Evolutionary conservation across 495 filamentous ascomycete species (phyloP).

Genomic region (Xylaria intraflava): DNA sequence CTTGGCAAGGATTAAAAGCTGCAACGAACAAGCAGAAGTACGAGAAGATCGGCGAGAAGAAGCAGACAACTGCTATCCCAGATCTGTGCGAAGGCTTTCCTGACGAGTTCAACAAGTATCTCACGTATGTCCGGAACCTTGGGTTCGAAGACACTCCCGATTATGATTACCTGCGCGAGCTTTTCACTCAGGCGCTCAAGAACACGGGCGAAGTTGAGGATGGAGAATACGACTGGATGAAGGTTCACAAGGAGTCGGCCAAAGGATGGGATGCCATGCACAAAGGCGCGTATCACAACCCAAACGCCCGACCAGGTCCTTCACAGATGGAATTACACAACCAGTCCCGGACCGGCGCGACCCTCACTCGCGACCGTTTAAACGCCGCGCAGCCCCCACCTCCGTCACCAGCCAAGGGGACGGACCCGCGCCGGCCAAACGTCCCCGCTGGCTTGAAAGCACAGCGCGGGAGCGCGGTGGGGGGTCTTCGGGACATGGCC

Average conservation of each 20-base stretch:
- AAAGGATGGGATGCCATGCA: conserved; percentile 92
- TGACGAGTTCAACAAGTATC: conserved; percentile 96
- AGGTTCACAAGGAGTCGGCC: conserved; percentile 73
- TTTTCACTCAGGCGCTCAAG: conserved; percentile 96
- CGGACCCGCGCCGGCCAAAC: conserved; percentile 79
- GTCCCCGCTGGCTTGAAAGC: conserved; percentile 59
- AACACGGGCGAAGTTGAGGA: conserved; percentile 92
- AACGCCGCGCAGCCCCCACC: conserved; percentile 91
- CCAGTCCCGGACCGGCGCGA: conserved; percentile 49
- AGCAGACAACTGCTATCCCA: conserved; percentile 94
- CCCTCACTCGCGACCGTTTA: conserved; percentile 83
- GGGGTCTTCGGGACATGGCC: conserved; percentile 61
- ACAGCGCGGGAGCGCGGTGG: conserved; percentile 63
- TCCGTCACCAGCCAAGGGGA: conserved; percentile 77
- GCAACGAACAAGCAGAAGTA: conserved; percentile 99
- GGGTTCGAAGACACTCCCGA: conserved; percentile 98
- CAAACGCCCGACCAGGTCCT: conserved; percentile 64
- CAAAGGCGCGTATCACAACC: conserved; percentile 72
- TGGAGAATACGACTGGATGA: conserved; percentile 99
- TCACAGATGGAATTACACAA: conserved; percentile 73
- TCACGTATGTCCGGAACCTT: conserved; percentile 94
- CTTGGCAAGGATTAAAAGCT: conserved; percentile 98
- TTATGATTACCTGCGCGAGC: conserved; percentile 94
- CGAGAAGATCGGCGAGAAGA: conserved; percentile 99
- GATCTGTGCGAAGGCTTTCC: conserved; percentile 96